A percentile compares a stretch with the other conserved stretches of the same genome.
phyloP scores from a whole-genome alignment of 2,329 filamentous ascomycete genomes.

The Colletotrichum tabaci region DNA sequence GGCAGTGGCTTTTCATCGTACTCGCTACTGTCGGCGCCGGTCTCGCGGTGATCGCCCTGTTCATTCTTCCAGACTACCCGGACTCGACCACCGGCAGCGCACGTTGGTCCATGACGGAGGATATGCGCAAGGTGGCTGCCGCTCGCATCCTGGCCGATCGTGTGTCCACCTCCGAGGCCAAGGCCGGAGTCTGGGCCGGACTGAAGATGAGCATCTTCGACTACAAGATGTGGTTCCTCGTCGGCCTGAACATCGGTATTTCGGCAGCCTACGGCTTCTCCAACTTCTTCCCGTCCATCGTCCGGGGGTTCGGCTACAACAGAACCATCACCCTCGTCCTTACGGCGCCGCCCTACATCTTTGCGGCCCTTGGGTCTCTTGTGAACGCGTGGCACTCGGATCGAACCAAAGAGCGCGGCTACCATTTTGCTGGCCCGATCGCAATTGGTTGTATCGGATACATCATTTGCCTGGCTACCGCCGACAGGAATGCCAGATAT shows the following conservation, averaged over 20 bases:
- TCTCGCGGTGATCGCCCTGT: slow-evolving; percentile 43
- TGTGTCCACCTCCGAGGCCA: slow-evolving; percentile 45
- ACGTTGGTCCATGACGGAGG: slow-evolving; percentile 45
- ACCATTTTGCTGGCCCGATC: slow-evolving; percentile 43
- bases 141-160: slow-evolving; percentile 46
- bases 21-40: slow-evolving; percentile 47
- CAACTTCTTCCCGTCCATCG: slow-evolving; percentile 47
- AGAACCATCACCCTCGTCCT: slow-evolving; percentile 45
- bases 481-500: slow-evolving; percentile 43
- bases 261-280: slow-evolving; percentile 44
- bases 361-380: slow-evolving; percentile 43
- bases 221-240: slow-evolving; percentile 46
- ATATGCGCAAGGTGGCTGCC: slow-evolving; percentile 46
- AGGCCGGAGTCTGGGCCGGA: slow-evolving; percentile 44
- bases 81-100: slow-evolving; percentile 46
- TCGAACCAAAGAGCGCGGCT: slow-evolving; percentile 44
- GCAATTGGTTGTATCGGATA: slow-evolving; percentile 46
- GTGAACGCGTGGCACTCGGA: slow-evolving; percentile 45
- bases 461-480: slow-evolving; percentile 45
- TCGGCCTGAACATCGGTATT: slow-evolving; percentile 45
- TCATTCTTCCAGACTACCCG: slow-evolving; percentile 46
- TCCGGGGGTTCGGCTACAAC: slow-evolving; percentile 44
- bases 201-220: slow-evolving; percentile 46
- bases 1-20: slow-evolving; percentile 59
- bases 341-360: slow-evolving; percentile 46